Base-by-base conservation (phyloP, 148 eudicot species). In the Amaranthus palmeri region DNA sequence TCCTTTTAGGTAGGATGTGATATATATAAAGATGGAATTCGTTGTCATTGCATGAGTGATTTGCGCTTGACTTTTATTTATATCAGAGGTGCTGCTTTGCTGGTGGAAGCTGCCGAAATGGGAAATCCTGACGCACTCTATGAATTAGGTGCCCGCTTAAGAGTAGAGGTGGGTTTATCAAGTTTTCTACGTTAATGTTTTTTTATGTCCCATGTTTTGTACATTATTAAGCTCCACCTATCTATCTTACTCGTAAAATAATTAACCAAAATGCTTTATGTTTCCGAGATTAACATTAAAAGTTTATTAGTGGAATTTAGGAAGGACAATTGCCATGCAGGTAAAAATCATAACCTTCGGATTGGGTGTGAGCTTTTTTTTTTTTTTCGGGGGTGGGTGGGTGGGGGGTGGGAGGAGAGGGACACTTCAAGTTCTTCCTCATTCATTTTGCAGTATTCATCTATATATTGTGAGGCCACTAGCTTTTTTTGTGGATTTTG, bases 81-180 rank as follows among this genome's bases (percentile, higher is more conserved):
- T 61, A 54, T 76, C 65, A 93, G 96, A 75, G 97, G 98, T 43
- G 97, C 92, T 85, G 98, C 98, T 72, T 87, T 93, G 82, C 77
- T 93, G 70, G 92, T 93, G 74, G 98, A 93, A 89, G 95, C 98
- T 80, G 97, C 98, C 43, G 91, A 93, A 73, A 93, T 91, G 98
- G 98, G 97, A 48, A 74, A 91, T 76, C 65, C 95, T 46, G 98
- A 93, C 74, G 98, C 98, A 15, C 88, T 79, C 54, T 90, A 86
- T 79, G 98, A 90, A 48, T 63, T 93, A 55, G 95, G 88, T 82
- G 81, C 88, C 79, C 84, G 72, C 54, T 82, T 93, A 74, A 86
- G 98, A 83, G 83, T 88, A 58, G 90, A 93, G 90, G 96, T 92
- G 70, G 78, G 67, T 53, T 78, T 55, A 60, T 62, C 52, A 12